Percentiles rank a stretch among this genome's conserved stretches.
Evolutionary conservation across 2,329 filamentous ascomycete species (phyloP).

Genomic region (Ascosphaera aggregata): DNA sequence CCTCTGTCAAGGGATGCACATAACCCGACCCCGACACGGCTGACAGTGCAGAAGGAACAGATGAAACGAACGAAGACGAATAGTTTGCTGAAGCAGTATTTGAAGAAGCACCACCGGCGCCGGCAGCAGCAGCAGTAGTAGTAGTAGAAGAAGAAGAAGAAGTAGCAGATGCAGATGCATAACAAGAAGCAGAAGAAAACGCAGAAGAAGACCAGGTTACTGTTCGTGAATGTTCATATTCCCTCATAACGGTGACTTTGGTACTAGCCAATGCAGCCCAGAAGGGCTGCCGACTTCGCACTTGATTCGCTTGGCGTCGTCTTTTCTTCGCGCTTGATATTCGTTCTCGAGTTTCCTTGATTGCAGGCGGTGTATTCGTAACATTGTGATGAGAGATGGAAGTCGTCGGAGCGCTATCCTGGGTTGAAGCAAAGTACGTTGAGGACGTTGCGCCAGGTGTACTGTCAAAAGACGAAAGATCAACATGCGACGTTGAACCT

Average conservation of each 20-base stretch:
- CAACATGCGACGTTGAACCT: slow-evolving; percentile 18
- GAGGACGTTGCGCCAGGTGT: slow-evolving; percentile 1
- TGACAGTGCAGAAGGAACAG: not conserved
- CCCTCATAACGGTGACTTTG: slow-evolving; percentile 89
- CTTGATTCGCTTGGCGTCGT: slow-evolving; percentile 75
- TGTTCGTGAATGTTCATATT: slow-evolving; percentile 52
- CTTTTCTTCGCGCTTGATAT: slow-evolving; percentile 51
- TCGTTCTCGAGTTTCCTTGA: slow-evolving; percentile 32
- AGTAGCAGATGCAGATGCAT: not conserved
- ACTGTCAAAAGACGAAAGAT: slow-evolving; percentile 21
- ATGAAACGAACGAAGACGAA: not conserved
- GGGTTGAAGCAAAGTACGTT: not conserved
- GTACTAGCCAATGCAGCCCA: slow-evolving; percentile 91
- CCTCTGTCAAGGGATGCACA: slow-evolving; percentile 18
- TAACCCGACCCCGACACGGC: slow-evolving; percentile 15
- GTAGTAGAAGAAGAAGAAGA: not conserved
- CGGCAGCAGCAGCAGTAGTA: not conserved
- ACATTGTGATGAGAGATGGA: slow-evolving; percentile 18
- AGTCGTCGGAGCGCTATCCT: slow-evolving; percentile 10
- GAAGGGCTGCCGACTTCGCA: slow-evolving; percentile 71
- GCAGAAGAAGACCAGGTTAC: slow-evolving; percentile 6
- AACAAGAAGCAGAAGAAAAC: not conserved
- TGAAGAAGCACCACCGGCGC: too few species aligned
- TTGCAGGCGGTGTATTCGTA: slow-evolving; percentile 25
- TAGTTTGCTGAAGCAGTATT: not conserved